Evolutionary conservation across 371 early-diverging fungal genomes (phyloP).

Genomic region (Syncephalastrum contaminatum): DNA sequence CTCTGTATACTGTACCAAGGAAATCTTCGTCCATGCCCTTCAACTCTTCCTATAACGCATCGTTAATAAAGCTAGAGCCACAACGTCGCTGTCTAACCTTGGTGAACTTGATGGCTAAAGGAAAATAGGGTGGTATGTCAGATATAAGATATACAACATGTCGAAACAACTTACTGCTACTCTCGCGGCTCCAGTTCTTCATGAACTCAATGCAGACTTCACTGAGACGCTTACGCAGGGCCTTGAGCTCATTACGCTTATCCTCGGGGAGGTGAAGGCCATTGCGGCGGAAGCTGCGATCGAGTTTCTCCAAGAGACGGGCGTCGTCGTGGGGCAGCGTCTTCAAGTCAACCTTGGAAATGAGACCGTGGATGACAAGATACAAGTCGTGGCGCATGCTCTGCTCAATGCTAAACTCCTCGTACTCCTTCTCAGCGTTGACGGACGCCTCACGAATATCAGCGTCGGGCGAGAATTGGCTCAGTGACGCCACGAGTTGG

Average conservation of each 20-base stretch:
- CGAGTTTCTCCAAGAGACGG: conserved; percentile 64
- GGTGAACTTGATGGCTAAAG: conserved; percentile 41
- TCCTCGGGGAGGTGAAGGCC: conserved; percentile 69
- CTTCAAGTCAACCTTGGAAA: conserved; percentile 51
- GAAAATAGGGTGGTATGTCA: neutral
- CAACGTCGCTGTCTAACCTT: conserved; percentile 28
- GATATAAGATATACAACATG: neutral
- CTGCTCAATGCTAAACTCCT: conserved; percentile 73
- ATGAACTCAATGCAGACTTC: conserved; percentile 67
- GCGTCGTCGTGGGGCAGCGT: conserved; percentile 60
- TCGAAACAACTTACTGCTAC: conserved; percentile 38
- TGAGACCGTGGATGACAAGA: conserved; percentile 54
- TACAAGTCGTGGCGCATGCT: conserved; percentile 81
- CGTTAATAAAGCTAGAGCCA: conserved; percentile 19
- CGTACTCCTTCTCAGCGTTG: conserved; percentile 61
- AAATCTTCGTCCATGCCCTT: conserved; percentile 78
- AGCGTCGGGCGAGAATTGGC: conserved; percentile 68
- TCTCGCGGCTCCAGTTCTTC: conserved; percentile 63
- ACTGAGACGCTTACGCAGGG: conserved; percentile 63
- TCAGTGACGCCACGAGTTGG: conserved; percentile 56
- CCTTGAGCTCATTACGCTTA: conserved; percentile 60
- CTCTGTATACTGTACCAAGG: conserved; percentile 35
- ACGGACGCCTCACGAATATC: conserved; percentile 71
- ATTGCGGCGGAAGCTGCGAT: conserved; percentile 64
- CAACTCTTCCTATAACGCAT: conserved; percentile 57